Evolutionary conservation across 371 early-diverging fungal species (phyloP).

Genomic region (Haplosporangium sp.): DNA sequence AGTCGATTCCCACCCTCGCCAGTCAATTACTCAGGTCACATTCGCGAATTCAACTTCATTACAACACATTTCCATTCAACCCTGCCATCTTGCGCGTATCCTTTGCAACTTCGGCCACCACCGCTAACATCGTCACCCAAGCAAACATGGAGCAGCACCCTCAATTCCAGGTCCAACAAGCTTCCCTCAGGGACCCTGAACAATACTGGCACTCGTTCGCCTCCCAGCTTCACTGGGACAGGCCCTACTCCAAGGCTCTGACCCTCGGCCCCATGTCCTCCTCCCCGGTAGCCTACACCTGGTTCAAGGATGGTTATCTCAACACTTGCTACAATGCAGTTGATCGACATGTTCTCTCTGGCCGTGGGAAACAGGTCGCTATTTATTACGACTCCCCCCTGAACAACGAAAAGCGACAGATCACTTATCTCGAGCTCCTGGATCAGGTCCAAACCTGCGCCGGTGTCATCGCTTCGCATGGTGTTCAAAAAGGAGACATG

Average conservation of each 20-base stretch:
- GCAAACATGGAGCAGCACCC: slow-evolving; percentile 24
- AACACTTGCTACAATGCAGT: slow-evolving; percentile 95
- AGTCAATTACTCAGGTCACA: background rate
- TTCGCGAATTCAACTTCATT: background rate
- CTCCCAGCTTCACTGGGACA: slow-evolving; percentile 40
- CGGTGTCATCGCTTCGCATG: slow-evolving; percentile 77
- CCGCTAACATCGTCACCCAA: background rate
- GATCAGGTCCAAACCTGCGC: slow-evolving; percentile 79
- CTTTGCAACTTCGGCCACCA: background rate
- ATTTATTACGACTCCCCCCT: slow-evolving; percentile 86
- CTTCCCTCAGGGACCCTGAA: slow-evolving; percentile 31
- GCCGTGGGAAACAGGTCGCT: slow-evolving; percentile 64
- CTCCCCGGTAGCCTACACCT: slow-evolving; percentile 48
- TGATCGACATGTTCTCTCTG: slow-evolving; percentile 82
- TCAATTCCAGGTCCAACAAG: slow-evolving; percentile 19
- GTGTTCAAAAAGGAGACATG: slow-evolving; percentile 82
- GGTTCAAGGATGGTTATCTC: slow-evolving; percentile 80
- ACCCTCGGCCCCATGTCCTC: slow-evolving; percentile 1
- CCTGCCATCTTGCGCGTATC: slow-evolving; percentile 3
- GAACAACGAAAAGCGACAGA: slow-evolving; percentile 60
- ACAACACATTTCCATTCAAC: background rate
- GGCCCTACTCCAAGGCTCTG: slow-evolving; percentile 38
- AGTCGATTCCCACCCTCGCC: slow-evolving; percentile 3
- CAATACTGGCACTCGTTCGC: slow-evolving; percentile 38
- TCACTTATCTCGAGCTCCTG: slow-evolving; percentile 80